Evolutionary conservation across 2,329 filamentous ascomycete species (phyloP).

Genomic region (Apiospora hydei): DNA sequence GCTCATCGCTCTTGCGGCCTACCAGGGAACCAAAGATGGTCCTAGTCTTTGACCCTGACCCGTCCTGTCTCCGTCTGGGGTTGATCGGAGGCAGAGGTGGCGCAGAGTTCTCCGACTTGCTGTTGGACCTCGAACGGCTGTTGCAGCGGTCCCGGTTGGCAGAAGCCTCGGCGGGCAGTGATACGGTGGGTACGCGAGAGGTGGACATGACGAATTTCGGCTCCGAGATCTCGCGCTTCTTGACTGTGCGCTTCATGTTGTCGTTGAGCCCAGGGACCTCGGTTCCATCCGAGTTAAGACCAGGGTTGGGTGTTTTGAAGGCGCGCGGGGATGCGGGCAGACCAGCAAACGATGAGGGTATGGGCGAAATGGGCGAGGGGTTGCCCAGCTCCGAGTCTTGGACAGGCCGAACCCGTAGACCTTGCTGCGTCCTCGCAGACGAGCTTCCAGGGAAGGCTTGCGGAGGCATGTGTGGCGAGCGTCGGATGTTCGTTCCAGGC

Average conservation of each 20-base stretch:
- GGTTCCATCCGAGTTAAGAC: conserved; percentile 34
- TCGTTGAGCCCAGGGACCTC: conserved; percentile 46
- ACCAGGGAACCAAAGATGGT: conserved; percentile 48
- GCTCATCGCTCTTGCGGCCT: conserved; percentile 44
- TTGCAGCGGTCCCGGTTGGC: conserved; percentile 44
- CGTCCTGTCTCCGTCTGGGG: conserved; percentile 56
- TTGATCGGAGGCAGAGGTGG: conserved; percentile 67
- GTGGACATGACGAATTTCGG: conserved; percentile 56
- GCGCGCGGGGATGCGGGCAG: conserved; percentile 45
- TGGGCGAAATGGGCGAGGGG: conserved; percentile 55
- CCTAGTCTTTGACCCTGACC: conserved; percentile 45
- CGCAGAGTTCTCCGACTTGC: conserved; percentile 45
- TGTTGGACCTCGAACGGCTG: conserved; percentile 49
- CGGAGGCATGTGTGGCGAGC: conserved; percentile 57
- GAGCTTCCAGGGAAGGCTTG: conserved; percentile 45
- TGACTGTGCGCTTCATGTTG: conserved; percentile 50
- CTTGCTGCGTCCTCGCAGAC: conserved; percentile 36
- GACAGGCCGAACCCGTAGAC: conserved; percentile 26
- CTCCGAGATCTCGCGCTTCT: conserved; percentile 58
- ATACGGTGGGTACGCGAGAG: conserved; percentile 52
- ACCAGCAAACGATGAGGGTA: conserved; percentile 44
- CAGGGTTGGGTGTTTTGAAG: conserved; percentile 41
- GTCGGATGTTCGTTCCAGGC: conserved; percentile 56
- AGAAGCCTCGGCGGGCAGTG: conserved; percentile 45
- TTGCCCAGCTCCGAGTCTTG: conserved; percentile 49